Conservation (phyloP, 768 basidiomycete species). For the Trametes punicea region DNA sequence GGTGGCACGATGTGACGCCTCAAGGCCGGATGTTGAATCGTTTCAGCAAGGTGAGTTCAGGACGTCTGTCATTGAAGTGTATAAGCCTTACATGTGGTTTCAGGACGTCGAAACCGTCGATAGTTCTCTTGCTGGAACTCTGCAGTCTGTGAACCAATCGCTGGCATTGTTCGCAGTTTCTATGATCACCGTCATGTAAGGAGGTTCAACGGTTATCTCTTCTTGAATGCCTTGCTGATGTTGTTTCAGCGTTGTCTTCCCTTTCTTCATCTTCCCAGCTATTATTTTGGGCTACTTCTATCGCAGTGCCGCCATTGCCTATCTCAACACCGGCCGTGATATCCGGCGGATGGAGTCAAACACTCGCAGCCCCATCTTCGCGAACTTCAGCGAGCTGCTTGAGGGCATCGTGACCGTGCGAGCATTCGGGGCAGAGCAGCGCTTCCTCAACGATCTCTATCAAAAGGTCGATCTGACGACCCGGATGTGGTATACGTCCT, state of each 20-base stretch:
- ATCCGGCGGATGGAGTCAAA: conserved; percentile 90
- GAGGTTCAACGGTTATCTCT: conserved; percentile 1
- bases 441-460: conserved; percentile 76
- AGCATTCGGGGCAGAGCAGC: conserved; percentile 79
- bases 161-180: conserved; percentile 76
- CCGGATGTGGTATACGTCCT: conserved; percentile 84
- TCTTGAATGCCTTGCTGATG: conserved; percentile 15
- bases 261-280: conserved; percentile 79
- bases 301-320: conserved; percentile 64
- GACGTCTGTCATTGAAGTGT: neutral
- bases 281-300: conserved; percentile 71
- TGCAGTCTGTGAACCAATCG: conserved; percentile 76
- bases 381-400: conserved; percentile 76
- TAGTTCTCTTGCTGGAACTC: conserved; percentile 57
- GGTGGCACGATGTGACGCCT: conserved; percentile 82
- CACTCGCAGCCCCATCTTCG: conserved; percentile 78
- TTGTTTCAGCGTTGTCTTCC: conserved; percentile 60
- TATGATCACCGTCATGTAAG: conserved; percentile 67
- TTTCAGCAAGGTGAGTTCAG: conserved; percentile 56
- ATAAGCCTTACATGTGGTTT: neutral
- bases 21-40: conserved; percentile 86
- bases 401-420: conserved; percentile 92
- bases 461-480: conserved; percentile 74
- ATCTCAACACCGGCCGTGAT: conserved; percentile 78
- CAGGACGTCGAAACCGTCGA: conserved; percentile 88